phyloP scores from a whole-genome alignment of 1,284 basidiomycete species.

The Heterobasidion parviporum region DNA sequence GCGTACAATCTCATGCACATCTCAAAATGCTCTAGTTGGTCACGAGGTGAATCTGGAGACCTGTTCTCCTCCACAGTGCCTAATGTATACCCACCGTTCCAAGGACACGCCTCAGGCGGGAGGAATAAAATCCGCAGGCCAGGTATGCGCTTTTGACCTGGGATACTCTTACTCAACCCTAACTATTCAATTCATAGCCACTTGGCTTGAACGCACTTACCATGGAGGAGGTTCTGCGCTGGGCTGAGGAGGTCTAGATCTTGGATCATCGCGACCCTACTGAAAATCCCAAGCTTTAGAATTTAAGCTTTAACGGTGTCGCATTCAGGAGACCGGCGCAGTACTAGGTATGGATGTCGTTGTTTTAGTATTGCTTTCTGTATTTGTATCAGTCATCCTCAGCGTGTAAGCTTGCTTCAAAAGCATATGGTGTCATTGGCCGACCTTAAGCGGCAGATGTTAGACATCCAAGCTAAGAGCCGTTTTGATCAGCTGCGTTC shows the following conservation, averaged over 20 bases:
- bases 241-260: constrained; percentile 45
- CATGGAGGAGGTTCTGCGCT: constrained; percentile 40
- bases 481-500: too few species aligned
- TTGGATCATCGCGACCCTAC: too few species aligned
- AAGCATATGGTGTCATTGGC: too few species aligned
- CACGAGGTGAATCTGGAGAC: neutral
- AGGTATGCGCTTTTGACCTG: constrained; percentile 1
- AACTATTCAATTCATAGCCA: neutral
- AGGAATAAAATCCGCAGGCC: neutral
- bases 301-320: too few species aligned
- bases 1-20: constrained; percentile 26
- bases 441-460: too few species aligned
- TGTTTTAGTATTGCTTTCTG: too few species aligned
- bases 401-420: neutral
- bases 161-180: neutral
- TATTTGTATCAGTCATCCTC: neutral
- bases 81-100: neutral
- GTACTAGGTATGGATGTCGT: constrained; percentile 13
- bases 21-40: constrained; percentile 1
- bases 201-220: constrained; percentile 16
- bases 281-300: too few species aligned
- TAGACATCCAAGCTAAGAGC: too few species aligned
- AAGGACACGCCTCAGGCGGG: neutral
- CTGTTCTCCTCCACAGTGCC: neutral
- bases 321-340: too few species aligned